Evolutionary conservation across 2,329 filamentous ascomycete species (phyloP).

Genomic region (Talaromyces albobiverticillius): DNA sequence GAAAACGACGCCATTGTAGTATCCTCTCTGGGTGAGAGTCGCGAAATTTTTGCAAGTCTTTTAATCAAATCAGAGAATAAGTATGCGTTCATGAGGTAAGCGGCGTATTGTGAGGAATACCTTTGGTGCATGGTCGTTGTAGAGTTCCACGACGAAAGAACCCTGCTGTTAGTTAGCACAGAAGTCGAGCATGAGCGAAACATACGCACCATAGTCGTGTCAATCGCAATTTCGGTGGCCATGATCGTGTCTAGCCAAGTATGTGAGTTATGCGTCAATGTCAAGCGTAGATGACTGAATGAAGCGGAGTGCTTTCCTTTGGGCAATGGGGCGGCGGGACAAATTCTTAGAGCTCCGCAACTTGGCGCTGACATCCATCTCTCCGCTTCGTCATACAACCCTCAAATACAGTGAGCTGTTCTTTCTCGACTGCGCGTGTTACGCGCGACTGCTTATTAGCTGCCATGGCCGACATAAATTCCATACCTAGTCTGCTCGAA

Average conservation of each 20-base stretch:
- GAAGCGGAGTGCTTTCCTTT: background rate
- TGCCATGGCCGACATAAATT: slow-evolving; percentile 34
- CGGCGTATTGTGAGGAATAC: slow-evolving; percentile 27
- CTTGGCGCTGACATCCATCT: background rate
- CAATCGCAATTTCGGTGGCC: slow-evolving; percentile 74
- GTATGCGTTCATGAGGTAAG: background rate
- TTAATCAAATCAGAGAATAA: slow-evolving; percentile 16
- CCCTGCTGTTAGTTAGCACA: slow-evolving; percentile 56
- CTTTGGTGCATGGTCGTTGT: slow-evolving; percentile 80
- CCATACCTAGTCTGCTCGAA: slow-evolving; percentile 38
- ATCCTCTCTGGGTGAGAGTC: slow-evolving; percentile 74
- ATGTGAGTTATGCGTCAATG: background rate
- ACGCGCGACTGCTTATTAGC: slow-evolving; percentile 1
- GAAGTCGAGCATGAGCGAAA: background rate
- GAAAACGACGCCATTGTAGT: slow-evolving; percentile 84
- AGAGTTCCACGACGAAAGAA: slow-evolving; percentile 81
- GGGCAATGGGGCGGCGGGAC: slow-evolving; percentile 3
- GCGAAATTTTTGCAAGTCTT: slow-evolving; percentile 83
- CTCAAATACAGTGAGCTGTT: too few relatives aligned
- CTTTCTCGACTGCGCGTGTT: background rate
- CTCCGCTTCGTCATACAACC: background rate
- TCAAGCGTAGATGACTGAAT: background rate
- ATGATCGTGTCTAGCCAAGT: slow-evolving; percentile 44
- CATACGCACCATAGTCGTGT: slow-evolving; percentile 75
- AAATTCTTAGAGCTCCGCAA: background rate